Evolutionary conservation across 345 rosid species (phyloP).

Genomic region (Pelargonium nanum): DNA sequence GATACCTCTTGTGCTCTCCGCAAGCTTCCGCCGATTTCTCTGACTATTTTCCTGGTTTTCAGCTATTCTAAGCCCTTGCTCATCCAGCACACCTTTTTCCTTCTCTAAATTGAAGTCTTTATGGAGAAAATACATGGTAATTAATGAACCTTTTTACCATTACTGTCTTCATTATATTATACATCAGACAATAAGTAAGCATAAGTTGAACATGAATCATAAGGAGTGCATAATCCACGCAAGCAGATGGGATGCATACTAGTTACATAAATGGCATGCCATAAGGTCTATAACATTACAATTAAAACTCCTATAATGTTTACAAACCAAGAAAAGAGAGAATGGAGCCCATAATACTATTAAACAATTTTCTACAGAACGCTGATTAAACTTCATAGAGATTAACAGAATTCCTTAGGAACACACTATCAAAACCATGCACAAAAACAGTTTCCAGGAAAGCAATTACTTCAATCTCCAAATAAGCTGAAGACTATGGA

Average conservation of each 20-base stretch:
- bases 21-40: conserved; percentile 90
- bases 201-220: neutral
- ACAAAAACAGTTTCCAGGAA: neutral
- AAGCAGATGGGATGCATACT: neutral
- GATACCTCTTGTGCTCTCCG: conserved; percentile 94
- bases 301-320: too few relatives aligned
- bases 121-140: conserved; percentile 1
- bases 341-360: too few relatives aligned
- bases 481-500: neutral
- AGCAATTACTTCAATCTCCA: neutral
- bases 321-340: neutral
- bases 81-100: conserved; percentile 78
- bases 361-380: too few relatives aligned
- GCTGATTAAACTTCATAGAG: too few relatives aligned
- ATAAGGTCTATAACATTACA: too few relatives aligned
- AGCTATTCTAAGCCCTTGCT: conserved; percentile 89
- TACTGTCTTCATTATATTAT: neutral
- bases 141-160: neutral
- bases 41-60: conserved; percentile 96
- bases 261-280: too few relatives aligned
- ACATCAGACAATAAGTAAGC: neutral
- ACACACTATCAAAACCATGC: neutral
- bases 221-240: neutral
- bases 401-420: neutral
- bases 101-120: conserved; percentile 88